Conservation (phyloP, 345 rosid species). For the Gossypium thurberi region DNA sequence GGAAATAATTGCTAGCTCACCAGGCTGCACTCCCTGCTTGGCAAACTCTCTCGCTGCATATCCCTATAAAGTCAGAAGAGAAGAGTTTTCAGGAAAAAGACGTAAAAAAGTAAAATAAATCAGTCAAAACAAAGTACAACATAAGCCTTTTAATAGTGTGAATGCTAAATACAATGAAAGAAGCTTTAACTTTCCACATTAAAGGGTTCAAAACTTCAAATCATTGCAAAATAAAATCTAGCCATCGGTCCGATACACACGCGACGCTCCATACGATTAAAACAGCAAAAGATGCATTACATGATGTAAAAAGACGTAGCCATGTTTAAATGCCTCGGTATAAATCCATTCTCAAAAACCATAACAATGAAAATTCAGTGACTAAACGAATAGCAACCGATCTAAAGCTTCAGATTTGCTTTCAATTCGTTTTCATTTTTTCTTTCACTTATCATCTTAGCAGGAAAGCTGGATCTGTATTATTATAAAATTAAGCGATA, state of each 20-base stretch:
- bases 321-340: not conserved
- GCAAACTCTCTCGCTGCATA: conserved; percentile 94
- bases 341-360: not conserved
- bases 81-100: not conserved
- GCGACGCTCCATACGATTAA: not conserved
- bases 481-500: not conserved
- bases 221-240: not conserved
- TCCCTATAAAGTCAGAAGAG: conserved; percentile 42
- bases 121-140: not conserved
- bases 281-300: not conserved
- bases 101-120: not conserved
- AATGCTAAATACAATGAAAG: not conserved
- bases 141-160: not conserved
- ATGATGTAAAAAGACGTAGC: not conserved
- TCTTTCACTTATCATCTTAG: not conserved
- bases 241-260: not conserved
- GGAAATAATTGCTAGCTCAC: conserved; percentile 87
- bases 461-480: not conserved
- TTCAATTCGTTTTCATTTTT: not conserved
- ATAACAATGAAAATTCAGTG: not conserved
- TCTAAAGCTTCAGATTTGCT: not conserved
- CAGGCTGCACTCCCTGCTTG: conserved; percentile 74
- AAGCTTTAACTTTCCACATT: not conserved
- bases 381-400: not conserved
- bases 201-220: not conserved